These are phyloP conservation scores for Thielaviopsis euricoi DNA, from an alignment of 2,329 filamentous ascomycete genomes.

Conservation along the genomic window DNA sequence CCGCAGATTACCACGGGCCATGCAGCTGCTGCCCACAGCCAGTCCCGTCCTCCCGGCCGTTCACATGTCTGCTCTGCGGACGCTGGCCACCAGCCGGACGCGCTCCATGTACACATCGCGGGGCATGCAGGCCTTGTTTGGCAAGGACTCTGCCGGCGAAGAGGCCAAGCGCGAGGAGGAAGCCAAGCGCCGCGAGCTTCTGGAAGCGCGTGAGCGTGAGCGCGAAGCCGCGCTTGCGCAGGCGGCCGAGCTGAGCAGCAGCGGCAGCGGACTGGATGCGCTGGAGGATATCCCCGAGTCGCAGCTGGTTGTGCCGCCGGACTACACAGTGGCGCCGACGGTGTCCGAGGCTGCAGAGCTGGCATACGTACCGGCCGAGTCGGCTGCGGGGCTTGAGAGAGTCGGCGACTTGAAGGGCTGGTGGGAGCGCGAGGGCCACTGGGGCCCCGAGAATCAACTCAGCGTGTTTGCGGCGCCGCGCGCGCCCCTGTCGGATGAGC, in stretches of 20 bases:
- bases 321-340: slow-evolving; percentile 11
- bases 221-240: slow-evolving; percentile 16
- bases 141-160: slow-evolving; percentile 8
- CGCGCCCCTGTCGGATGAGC: slow-evolving; percentile 25
- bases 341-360: slow-evolving; percentile 17
- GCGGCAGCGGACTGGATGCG: neutral
- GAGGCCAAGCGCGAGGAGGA: slow-evolving; percentile 8
- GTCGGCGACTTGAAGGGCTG: slow-evolving; percentile 31
- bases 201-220: slow-evolving; percentile 22
- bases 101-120: slow-evolving; percentile 16
- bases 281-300: slow-evolving; percentile 12
- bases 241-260: slow-evolving; percentile 15
- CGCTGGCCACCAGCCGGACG: slow-evolving; percentile 15
- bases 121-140: slow-evolving; percentile 14
- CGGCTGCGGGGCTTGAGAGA: slow-evolving; percentile 28
- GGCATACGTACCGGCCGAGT: slow-evolving; percentile 31
- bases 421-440: slow-evolving; percentile 39
- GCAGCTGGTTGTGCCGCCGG: slow-evolving; percentile 12
- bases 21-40: slow-evolving; percentile 20
- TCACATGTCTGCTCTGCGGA: slow-evolving; percentile 1
- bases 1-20: slow-evolving; percentile 26
- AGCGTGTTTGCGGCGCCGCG: slow-evolving; percentile 23
- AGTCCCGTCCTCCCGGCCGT: slow-evolving; percentile 11
- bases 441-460: slow-evolving; percentile 29
- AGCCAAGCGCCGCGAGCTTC: slow-evolving; percentile 16